Base-by-base conservation (phyloP, 768 basidiomycete genomes). In the Leccinum olivaceopallidum region DNA sequence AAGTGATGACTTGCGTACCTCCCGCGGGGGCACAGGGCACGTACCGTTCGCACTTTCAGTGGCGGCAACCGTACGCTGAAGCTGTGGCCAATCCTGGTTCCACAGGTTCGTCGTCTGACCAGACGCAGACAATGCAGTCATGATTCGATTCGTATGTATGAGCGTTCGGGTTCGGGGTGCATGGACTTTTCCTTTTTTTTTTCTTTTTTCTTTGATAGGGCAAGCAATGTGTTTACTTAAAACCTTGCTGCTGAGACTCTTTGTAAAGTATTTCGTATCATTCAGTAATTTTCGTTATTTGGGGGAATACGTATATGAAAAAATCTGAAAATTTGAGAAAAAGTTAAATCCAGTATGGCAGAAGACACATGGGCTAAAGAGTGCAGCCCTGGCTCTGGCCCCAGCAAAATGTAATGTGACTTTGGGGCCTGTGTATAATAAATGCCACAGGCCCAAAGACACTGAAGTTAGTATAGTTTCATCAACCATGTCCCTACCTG, bases 21-120 rank as follows among this genome's bases (percentile, higher is more conserved):
- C 26, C 28, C 44, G 57, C 60, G 5, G 65, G 63, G 55, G 60
- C 52, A 63, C 73, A 67, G 55, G 69, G 66, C 66, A 57, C 65
- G 64, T 69, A 69, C 34, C 51, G 64, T 53, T 64, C 69, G 53
- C 65, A 61, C 37, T 61, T 77, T 53, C 72, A 73, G 51, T 79
- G 76, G 78, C 77, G 73, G 60, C 67, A 62, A 56, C 73, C 76
- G 53, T 76, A 77, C 47, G 58, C 61, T 26, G 74, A 77, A 53
- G 78, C 78, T 28, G 70, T 72, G 50, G 74, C 80, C 63, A 75
- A 75, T 37, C 60, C 62, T 69, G 78, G 75, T 24, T 64, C 63
- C 18, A 72, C 71, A 69, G 71, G 67, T 44, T 44, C 42, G 53
- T 68, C 67, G 56, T 63, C 70, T 42, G 61, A 53, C 48, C 66